A percentile compares a stretch with the other conserved stretches of the same genome.
Conservation (phyloP, 1,284 basidiomycete genomes). For the Cutaneotrichosporon sp. region DNA sequence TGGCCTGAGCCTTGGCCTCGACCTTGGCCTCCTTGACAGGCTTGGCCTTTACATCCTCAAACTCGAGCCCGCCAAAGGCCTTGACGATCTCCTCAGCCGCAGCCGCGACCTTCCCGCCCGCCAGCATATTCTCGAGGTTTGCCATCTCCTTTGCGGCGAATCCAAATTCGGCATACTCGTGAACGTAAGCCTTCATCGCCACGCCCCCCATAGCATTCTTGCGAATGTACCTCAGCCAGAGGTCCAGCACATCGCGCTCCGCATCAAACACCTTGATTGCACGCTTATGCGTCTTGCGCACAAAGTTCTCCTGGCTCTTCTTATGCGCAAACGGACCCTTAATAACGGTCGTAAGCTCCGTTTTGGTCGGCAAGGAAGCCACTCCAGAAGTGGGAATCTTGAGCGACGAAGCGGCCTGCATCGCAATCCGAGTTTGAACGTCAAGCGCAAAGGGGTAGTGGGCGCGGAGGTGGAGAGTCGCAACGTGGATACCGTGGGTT, state of each 20-base stretch:
- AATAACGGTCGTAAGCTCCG: slow-evolving; percentile 81
- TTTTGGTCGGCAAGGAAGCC: slow-evolving; percentile 70
- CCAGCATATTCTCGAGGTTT: slow-evolving; percentile 28
- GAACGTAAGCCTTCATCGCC: slow-evolving; percentile 76
- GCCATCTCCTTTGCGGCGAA: slow-evolving; percentile 60
- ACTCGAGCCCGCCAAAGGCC: slow-evolving; percentile 28
- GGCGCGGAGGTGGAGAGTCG: slow-evolving; percentile 77
- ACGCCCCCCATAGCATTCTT: slow-evolving; percentile 79
- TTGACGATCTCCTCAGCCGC: slow-evolving; percentile 33
- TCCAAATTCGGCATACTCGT: slow-evolving; percentile 70
- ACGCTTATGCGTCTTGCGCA: slow-evolving; percentile 76
- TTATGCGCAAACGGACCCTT: slow-evolving; percentile 89
- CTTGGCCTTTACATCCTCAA: slow-evolving; percentile 1
- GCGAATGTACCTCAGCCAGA: slow-evolving; percentile 78
- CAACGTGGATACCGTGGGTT: slow-evolving; percentile 74
- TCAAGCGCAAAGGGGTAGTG: slow-evolving; percentile 68
- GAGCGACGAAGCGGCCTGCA: slow-evolving; percentile 78
- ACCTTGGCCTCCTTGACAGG: neutral
- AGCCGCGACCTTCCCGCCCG: slow-evolving; percentile 26
- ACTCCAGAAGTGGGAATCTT: slow-evolving; percentile 76
- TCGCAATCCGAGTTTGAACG: slow-evolving; percentile 79
- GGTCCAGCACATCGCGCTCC: slow-evolving; percentile 71
- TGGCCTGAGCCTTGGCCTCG: neutral
- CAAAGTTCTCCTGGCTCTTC: slow-evolving; percentile 95
- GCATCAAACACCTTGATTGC: slow-evolving; percentile 90